Evolutionary conservation across 176 grass and related monocot species (phyloP).

Genomic region (Rhynchospora tenuis): DNA sequence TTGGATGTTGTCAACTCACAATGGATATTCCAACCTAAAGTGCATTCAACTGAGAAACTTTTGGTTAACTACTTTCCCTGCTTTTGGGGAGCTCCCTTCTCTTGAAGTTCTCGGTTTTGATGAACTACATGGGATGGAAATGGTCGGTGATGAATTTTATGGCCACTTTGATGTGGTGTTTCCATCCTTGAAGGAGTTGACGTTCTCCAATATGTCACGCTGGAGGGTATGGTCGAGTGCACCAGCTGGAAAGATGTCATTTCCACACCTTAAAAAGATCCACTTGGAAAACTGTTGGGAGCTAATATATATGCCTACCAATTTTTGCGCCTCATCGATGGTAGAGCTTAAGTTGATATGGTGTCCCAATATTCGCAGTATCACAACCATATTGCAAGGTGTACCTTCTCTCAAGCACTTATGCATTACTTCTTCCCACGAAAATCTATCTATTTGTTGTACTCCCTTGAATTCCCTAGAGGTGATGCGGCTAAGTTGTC

Average conservation of each 20-base stretch:
- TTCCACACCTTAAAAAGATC: slow-evolving; percentile 28
- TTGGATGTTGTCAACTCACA: not conserved
- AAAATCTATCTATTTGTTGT: not conserved
- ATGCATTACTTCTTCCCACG: not conserved
- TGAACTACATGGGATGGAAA: not conserved
- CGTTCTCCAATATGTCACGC: slow-evolving; percentile 16
- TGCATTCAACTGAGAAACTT: slow-evolving; percentile 12
- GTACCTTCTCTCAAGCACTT: not conserved
- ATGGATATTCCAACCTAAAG: slow-evolving; percentile 12
- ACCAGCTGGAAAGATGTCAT: not conserved
- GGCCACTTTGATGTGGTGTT: slow-evolving; percentile 22
- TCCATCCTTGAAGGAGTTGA: slow-evolving; percentile 31
- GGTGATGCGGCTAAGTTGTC: not conserved
- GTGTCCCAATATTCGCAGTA: not conserved
- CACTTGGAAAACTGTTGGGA: slow-evolving; percentile 17
- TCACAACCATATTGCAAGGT: not conserved
- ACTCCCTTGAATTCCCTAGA: not conserved
- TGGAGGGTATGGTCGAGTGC: slow-evolving; percentile 30
- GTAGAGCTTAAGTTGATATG: slow-evolving; percentile 9
- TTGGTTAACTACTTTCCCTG: slow-evolving; percentile 20
- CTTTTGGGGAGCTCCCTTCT: slow-evolving; percentile 30
- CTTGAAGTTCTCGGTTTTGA: slow-evolving; percentile 23
- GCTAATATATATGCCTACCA: slow-evolving; percentile 7
- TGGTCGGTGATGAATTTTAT: slow-evolving; percentile 30
- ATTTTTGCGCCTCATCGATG: slow-evolving; percentile 14